Percentiles rank a stretch among this genome's conserved stretches.
Conservation (phyloP, 2,329 filamentous ascomycete species). For the Fusarium continuum region DNA sequence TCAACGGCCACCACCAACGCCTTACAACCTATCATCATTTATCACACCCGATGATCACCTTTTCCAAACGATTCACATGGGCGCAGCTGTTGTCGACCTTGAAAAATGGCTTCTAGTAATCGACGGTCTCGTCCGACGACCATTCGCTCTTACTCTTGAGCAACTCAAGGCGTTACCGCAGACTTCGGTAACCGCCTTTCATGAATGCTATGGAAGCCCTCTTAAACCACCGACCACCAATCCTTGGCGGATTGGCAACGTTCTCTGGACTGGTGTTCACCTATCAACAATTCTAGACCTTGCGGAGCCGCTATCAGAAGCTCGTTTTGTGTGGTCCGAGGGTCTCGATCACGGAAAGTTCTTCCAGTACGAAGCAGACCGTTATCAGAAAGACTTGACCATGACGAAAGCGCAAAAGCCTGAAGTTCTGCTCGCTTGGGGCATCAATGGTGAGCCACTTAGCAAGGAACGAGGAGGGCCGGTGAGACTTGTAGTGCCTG, state of each 20-base stretch:
- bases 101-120: background rate
- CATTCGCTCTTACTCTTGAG: background rate
- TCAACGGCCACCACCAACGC: slow-evolving; percentile 2
- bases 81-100: background rate
- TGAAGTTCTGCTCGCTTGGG: background rate
- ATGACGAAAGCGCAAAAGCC: background rate
- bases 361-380: background rate
- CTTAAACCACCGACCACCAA: background rate
- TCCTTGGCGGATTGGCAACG: slow-evolving; percentile 10
- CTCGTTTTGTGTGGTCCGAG: slow-evolving; percentile 14
- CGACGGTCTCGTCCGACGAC: background rate
- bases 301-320: background rate
- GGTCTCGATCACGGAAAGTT: slow-evolving; percentile 5
- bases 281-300: background rate
- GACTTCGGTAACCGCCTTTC: slow-evolving; percentile 4
- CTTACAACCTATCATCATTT: background rate
- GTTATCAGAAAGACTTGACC: slow-evolving; percentile 13
- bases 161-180: slow-evolving; percentile 2
- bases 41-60: background rate
- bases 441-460: background rate
- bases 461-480: slow-evolving; percentile 14
- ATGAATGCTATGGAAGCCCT: slow-evolving; percentile 20
- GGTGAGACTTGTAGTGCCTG: slow-evolving; percentile 7
- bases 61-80: slow-evolving; percentile 22
- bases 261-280: slow-evolving; percentile 7